A percentile compares a stretch with the other conserved stretches of the same genome.
Evolutionary conservation across 2,329 filamentous ascomycete genomes (phyloP).

Genomic region (Ciborinia camelliae): DNA sequence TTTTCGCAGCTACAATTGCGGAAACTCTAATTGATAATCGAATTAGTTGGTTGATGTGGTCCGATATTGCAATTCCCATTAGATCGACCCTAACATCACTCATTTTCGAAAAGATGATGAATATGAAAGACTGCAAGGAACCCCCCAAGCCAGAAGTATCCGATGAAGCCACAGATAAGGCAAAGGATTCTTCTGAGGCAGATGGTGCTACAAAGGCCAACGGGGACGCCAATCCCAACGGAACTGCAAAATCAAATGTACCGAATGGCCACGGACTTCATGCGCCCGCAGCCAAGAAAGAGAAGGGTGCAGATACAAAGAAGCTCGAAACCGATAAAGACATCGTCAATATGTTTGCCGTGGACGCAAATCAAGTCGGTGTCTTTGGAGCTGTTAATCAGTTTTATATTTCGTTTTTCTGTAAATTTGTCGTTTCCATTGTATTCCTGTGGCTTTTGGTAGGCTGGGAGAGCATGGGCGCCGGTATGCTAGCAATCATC

Average conservation of each 20-base stretch:
- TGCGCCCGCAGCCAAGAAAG: constrained; percentile 9
- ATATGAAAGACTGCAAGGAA: constrained; percentile 62
- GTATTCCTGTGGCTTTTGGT: constrained; percentile 64
- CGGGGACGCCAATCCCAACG: constrained; percentile 7
- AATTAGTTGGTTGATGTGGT: constrained; percentile 27
- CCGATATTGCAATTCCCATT: constrained; percentile 45
- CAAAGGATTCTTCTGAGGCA: constrained; percentile 3
- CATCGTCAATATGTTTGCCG: constrained; percentile 70
- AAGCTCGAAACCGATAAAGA: constrained; percentile 56
- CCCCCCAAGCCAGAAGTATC: constrained; percentile 39
- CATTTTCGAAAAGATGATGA: constrained; percentile 71
- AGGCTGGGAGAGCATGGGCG: constrained; percentile 64
- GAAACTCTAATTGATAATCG: constrained; percentile 25
- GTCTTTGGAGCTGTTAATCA: constrained; percentile 62
- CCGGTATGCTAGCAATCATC: constrained; percentile 60
- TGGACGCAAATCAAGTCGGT: constrained; percentile 64
- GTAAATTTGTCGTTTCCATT: constrained; percentile 62
- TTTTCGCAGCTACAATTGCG: constrained; percentile 21
- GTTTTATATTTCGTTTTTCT: constrained; percentile 56
- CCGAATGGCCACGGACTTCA: constrained; percentile 10
- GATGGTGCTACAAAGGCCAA: constrained; percentile 5
- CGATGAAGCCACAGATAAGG: constrained; percentile 16
- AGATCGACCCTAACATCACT: constrained; percentile 66
- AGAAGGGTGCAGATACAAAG: constrained; percentile 3
- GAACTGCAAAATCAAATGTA: neutral